Conservation (phyloP, 441 rosid species). For the Arabidopsis lyrata region DNA sequence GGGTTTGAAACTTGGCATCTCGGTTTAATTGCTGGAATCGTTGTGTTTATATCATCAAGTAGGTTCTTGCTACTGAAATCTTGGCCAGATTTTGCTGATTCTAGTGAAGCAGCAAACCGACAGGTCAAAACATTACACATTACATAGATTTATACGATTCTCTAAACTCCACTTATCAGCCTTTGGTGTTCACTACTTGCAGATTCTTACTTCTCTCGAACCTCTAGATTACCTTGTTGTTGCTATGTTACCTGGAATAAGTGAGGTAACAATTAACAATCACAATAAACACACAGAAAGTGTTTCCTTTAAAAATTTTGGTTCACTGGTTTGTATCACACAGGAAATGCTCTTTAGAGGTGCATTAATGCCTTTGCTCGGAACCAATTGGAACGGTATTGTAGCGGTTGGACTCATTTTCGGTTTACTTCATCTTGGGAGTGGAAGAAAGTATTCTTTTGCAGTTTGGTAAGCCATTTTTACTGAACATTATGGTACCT, state of each 20-base stretch:
- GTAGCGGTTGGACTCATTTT: constrained; percentile 64
- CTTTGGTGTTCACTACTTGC: constrained; percentile 28
- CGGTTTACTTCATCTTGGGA: constrained; percentile 82
- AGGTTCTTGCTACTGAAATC: constrained; percentile 70
- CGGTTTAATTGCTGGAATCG: constrained; percentile 69
- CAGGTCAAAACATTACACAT: constrained; percentile 57
- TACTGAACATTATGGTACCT: constrained; percentile 5
- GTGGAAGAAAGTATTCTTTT: constrained; percentile 85
- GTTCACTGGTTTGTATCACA: constrained; percentile 6
- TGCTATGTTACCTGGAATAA: constrained; percentile 83
- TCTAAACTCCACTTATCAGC: not conserved
- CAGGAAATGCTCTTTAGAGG: constrained; percentile 93
- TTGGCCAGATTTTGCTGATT: constrained; percentile 88
- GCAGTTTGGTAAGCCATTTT: constrained; percentile 69
- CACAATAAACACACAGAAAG: not conserved
- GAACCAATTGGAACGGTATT: constrained; percentile 73
- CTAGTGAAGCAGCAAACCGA: constrained; percentile 80
- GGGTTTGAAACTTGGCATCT: constrained; percentile 86
- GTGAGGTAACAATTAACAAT: constrained; percentile 62
- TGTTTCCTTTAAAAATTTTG: not conserved
- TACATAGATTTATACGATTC: not conserved
- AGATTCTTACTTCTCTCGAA: constrained; percentile 86
- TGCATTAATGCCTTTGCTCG: constrained; percentile 71
- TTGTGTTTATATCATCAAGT: constrained; percentile 71
- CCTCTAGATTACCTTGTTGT: constrained; percentile 80